Conservation (phyloP, 306 rosid species). For the Cucurbita maxima region DNA sequence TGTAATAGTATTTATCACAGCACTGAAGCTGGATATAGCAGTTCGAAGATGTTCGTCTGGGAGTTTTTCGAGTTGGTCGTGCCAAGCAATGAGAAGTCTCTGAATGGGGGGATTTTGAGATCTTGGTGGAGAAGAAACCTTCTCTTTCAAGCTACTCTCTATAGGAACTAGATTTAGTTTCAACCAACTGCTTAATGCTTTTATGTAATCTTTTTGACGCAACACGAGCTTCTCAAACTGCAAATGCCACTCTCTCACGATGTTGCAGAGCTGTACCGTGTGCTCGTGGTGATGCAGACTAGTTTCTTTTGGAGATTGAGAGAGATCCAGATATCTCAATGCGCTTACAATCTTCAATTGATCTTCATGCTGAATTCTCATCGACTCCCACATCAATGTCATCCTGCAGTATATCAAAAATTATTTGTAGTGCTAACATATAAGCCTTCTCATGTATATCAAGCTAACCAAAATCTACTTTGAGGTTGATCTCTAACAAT, state of each 20-base stretch:
- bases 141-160: constrained; percentile 79
- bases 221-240: constrained; percentile 49
- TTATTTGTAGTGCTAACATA: not conserved
- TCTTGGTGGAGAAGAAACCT: constrained; percentile 91
- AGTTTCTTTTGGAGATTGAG: constrained; percentile 70
- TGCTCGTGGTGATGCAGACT: constrained; percentile 67
- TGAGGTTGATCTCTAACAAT: not conserved
- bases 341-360: constrained; percentile 29
- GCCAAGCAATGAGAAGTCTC: constrained; percentile 57
- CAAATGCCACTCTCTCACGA: constrained; percentile 55
- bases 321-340: constrained; percentile 35
- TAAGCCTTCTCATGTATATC: not conserved
- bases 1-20: constrained; percentile 38
- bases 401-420: constrained; percentile 35
- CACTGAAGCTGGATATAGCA: constrained; percentile 53
- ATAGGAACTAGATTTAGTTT: constrained; percentile 70
- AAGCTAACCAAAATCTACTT: not conserved
- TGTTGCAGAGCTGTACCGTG: constrained; percentile 42
- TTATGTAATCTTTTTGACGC: constrained; percentile 56
- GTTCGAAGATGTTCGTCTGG: constrained; percentile 63
- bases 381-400: constrained; percentile 67
- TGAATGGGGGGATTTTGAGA: constrained; percentile 50
- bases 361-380: constrained; percentile 39
- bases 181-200: constrained; percentile 54
- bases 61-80: constrained; percentile 57